These are phyloP conservation scores for Candida ponderosae DNA, from an alignment of 805 yeast species.

Conservation along the genomic window DNA sequence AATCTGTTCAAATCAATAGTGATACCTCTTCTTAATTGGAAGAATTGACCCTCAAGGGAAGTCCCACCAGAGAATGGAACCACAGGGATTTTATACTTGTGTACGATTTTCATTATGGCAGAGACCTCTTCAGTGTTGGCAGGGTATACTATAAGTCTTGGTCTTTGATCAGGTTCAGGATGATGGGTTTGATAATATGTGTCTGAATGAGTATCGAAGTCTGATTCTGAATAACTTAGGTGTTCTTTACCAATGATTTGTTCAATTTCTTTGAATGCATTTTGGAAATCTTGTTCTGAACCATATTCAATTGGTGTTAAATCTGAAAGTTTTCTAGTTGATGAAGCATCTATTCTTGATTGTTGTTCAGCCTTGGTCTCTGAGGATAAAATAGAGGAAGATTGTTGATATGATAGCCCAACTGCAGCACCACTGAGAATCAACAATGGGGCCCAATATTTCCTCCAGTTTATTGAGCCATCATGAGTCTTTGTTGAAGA, in stretches of 20 bases:
- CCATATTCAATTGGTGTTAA: constrained; percentile 34
- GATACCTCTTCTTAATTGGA: constrained; percentile 61
- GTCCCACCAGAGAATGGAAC: constrained; percentile 79
- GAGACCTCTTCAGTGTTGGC: constrained; percentile 61
- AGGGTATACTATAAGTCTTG: constrained; percentile 55
- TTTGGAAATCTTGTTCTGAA: constrained; percentile 24
- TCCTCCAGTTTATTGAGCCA: no score
- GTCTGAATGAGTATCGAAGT: constrained; percentile 48
- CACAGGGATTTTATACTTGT: constrained; percentile 55
- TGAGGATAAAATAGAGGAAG: no score
- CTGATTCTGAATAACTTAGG: constrained; percentile 26
- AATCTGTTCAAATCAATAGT: constrained; percentile 56
- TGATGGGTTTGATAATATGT: constrained; percentile 58
- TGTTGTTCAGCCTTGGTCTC: no score
- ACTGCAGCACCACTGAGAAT: no score
- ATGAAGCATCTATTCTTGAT: constrained; percentile 13
- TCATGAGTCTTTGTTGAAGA: no score
- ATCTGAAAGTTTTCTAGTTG: constrained; percentile 29
- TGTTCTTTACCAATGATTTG: constrained; percentile 27
- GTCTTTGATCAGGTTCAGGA: constrained; percentile 49
- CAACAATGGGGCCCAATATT: no score
- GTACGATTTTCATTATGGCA: constrained; percentile 50
- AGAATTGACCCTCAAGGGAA: constrained; percentile 75
- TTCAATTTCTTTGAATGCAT: constrained; percentile 35
- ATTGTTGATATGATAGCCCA: no score